These are phyloP conservation scores for Arthrocladium fulminans DNA, from an alignment of 2,329 filamentous ascomycete species.

Conservation along the genomic window DNA sequence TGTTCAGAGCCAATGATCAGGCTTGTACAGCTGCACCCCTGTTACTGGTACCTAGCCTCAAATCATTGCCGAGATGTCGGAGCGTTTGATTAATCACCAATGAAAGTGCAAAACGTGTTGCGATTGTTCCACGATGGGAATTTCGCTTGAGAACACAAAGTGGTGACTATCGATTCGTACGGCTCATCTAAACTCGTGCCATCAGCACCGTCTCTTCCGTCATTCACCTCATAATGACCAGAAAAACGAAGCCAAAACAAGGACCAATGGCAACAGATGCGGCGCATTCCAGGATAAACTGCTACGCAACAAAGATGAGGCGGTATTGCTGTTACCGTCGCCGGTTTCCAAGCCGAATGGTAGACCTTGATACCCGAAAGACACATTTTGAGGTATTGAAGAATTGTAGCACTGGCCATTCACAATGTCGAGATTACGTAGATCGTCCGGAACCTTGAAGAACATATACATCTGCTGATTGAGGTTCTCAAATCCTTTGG, in stretches of 20 bases:
- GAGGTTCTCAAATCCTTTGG: conserved; percentile 58
- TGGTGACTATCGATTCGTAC: not conserved
- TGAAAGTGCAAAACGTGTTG: no score
- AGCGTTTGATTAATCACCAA: not conserved
- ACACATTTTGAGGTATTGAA: conserved; percentile 60
- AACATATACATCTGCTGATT: conserved; percentile 68
- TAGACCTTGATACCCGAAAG: conserved; percentile 56
- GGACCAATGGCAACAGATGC: not conserved
- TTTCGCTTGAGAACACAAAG: not conserved
- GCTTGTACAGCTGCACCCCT: not conserved
- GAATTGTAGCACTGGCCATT: conserved; percentile 60
- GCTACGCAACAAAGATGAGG: not conserved
- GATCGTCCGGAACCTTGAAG: conserved; percentile 62
- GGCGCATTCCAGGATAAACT: not conserved
- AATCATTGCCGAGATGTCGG: not conserved
- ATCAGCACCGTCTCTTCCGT: not conserved
- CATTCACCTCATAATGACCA: not conserved
- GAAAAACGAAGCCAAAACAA: not conserved
- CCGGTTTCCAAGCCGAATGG: conserved; percentile 31
- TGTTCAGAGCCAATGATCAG: not conserved
- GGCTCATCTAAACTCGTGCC: not conserved
- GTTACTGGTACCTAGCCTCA: no score
- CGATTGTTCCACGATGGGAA: no score
- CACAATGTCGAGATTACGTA: conserved; percentile 56
- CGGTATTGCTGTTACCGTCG: conserved; percentile 3